These are phyloP conservation scores for Sclerotinia nivalis DNA, from an alignment of 2,329 filamentous ascomycete genomes.

Conservation along the genomic window DNA sequence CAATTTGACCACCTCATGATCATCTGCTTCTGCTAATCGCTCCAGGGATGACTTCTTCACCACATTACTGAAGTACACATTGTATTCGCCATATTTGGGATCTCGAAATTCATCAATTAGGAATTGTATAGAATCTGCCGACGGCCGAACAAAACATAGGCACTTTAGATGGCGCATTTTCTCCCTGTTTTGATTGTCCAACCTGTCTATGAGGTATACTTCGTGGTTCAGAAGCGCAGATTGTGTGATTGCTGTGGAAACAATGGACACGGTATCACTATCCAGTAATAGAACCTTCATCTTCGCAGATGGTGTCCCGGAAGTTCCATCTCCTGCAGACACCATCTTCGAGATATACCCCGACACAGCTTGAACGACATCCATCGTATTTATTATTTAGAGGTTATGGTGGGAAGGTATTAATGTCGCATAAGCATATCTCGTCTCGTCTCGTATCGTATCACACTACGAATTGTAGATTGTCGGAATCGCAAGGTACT, in stretches of 20 bases:
- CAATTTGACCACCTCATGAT: conserved; percentile 91
- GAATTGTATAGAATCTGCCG: conserved; percentile 86
- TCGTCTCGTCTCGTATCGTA: neutral
- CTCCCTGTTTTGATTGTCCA: conserved; percentile 86
- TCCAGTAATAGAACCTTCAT: conserved; percentile 98
- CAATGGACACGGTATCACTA: conserved; percentile 87
- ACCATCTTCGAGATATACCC: conserved; percentile 98
- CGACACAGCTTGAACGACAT: conserved; percentile 87
- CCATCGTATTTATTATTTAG: conserved; percentile 60
- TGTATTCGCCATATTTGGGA: conserved; percentile 96
- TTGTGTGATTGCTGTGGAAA: conserved; percentile 94
- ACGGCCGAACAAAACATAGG: conserved; percentile 89
- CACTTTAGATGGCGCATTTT: conserved; percentile 98
- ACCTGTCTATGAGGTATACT: conserved; percentile 93
- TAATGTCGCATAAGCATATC: conserved; percentile 13
- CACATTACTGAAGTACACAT: conserved; percentile 96
- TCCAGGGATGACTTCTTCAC: conserved; percentile 95
- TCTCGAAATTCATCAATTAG: conserved; percentile 95
- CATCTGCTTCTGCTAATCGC: conserved; percentile 90
- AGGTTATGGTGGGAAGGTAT: neutral
- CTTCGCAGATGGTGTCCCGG: conserved; percentile 72
- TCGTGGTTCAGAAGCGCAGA: conserved; percentile 93
- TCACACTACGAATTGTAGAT: neutral
- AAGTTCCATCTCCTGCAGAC: conserved; percentile 71
- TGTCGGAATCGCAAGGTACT: neutral